Evolutionary conservation across 805 yeast genomes (phyloP).

Genomic region (Schwanniomyces sp.): DNA sequence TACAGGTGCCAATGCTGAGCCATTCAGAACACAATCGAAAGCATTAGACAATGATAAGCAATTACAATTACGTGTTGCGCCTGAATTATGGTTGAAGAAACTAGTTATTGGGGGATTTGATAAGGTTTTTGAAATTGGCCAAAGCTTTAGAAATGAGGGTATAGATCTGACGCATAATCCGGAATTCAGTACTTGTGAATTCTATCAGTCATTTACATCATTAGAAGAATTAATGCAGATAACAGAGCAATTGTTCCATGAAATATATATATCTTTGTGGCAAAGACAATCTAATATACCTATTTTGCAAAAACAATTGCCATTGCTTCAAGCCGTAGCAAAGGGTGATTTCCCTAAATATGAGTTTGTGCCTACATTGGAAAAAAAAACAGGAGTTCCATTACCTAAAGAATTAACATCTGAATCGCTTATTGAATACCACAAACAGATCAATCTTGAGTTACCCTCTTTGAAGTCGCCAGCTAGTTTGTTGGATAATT

Average conservation of each 20-base stretch:
- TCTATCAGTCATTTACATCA: conserved; percentile 71
- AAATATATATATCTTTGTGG: conserved; percentile 28
- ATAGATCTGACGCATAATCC: conserved; percentile 92
- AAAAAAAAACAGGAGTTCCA: conserved; percentile 45
- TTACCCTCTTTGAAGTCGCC: conserved; percentile 46
- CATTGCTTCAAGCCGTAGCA: conserved; percentile 13
- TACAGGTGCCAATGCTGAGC: conserved; percentile 92
- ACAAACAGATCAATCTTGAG: conserved; percentile 31
- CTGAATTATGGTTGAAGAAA: conserved; percentile 90
- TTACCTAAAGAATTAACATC: conserved; percentile 49
- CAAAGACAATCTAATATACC: conserved; percentile 11
- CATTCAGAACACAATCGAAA: conserved; percentile 60
- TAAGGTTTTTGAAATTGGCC: conserved; percentile 82
- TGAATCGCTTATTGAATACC: conserved; percentile 42
- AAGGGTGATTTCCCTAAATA: conserved; percentile 28
- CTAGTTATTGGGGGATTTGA: conserved; percentile 84
- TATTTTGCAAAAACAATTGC: conserved; percentile 12
- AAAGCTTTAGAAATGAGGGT: conserved; percentile 88
- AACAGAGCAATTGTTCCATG: conserved; percentile 57
- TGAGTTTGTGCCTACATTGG: conserved; percentile 70
- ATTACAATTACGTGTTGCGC: conserved; percentile 81
- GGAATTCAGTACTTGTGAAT: conserved; percentile 89
- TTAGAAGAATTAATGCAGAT: conserved; percentile 64
- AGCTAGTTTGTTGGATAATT: conserved; percentile 61
- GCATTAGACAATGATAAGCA: conserved; percentile 28